Conservation (phyloP, 108 stramenopile species). For the Conticribra weissflogii region DNA sequence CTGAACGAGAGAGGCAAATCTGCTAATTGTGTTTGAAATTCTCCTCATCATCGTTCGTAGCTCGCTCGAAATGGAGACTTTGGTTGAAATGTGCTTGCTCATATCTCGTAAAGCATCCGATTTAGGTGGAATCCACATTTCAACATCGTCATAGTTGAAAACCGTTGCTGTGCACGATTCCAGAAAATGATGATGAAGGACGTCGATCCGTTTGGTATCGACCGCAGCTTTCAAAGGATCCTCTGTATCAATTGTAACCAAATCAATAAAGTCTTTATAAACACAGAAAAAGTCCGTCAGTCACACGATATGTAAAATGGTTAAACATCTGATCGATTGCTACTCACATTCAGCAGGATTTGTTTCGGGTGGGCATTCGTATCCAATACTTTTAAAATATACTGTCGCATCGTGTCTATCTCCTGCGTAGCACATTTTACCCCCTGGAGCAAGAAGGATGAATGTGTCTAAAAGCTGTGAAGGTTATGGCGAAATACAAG, state of each 20-base stretch:
- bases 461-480: constrained; percentile 62
- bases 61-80: neutral
- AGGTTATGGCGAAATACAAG: too few species aligned
- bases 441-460: constrained; percentile 77
- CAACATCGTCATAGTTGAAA: neutral
- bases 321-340: too few species aligned
- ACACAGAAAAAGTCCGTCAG: too few species aligned
- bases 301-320: too few species aligned
- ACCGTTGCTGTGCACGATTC: constrained; percentile 21
- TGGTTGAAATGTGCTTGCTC: neutral
- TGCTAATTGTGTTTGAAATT: constrained; percentile 17
- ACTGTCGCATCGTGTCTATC: constrained; percentile 41
- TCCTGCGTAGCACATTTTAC: constrained; percentile 74
- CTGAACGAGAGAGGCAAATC: constrained; percentile 64
- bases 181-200: constrained; percentile 45
- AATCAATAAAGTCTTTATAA: constrained; percentile 79
- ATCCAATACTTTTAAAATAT: constrained; percentile 73
- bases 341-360: constrained; percentile 93
- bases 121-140: neutral
- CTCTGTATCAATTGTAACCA: constrained; percentile 78
- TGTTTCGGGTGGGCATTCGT: constrained; percentile 64
- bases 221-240: constrained; percentile 49
- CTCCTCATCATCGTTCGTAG: constrained; percentile 14
- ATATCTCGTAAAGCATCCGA: neutral
- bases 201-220: constrained; percentile 62